A percentile compares a stretch with the other conserved stretches of the same genome.
Evolutionary conservation across 129 eudicot genomes (phyloP).

Genomic region (Lonicera japonica): DNA sequence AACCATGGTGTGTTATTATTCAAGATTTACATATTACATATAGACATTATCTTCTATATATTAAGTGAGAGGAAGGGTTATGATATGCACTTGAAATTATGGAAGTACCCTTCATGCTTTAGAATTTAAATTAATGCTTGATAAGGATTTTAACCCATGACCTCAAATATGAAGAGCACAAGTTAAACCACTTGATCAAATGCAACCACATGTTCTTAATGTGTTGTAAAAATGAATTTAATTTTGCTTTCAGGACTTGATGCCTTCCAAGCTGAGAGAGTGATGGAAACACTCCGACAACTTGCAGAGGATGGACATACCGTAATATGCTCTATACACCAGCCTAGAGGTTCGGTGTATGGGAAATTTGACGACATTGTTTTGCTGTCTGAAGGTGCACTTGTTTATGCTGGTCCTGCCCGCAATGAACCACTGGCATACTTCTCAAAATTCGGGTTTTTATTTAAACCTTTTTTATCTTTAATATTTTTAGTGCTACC

Average conservation of each 20-base stretch:
- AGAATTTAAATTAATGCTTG: no score
- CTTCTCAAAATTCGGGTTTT: constrained; percentile 85
- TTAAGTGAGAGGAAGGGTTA: no score
- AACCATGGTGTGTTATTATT: no score
- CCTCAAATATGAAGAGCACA: no score
- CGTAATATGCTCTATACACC: constrained; percentile 97
- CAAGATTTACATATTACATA: no score
- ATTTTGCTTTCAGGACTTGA: constrained; percentile 74
- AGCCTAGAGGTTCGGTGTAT: constrained; percentile 94
- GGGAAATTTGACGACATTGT: constrained; percentile 92
- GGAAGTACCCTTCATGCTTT: no score
- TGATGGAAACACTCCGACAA: constrained; percentile 92
- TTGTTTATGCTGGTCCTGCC: constrained; percentile 93
- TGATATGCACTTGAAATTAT: no score
- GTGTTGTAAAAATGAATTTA: no score
- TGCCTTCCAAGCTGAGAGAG: constrained; percentile 97
- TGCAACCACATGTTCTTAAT: no score
- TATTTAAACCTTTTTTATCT: constrained; percentile 22
- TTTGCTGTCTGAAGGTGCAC: constrained; percentile 80
- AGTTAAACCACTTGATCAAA: no score
- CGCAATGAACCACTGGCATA: constrained; percentile 62
- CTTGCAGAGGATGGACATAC: constrained; percentile 98
- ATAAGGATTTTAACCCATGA: no score
- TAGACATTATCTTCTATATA: no score
- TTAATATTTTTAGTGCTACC: background rate